These are phyloP conservation scores for Zygotorulaspora danielsina DNA, from an alignment of 805 yeast species.

Conservation along the genomic window DNA sequence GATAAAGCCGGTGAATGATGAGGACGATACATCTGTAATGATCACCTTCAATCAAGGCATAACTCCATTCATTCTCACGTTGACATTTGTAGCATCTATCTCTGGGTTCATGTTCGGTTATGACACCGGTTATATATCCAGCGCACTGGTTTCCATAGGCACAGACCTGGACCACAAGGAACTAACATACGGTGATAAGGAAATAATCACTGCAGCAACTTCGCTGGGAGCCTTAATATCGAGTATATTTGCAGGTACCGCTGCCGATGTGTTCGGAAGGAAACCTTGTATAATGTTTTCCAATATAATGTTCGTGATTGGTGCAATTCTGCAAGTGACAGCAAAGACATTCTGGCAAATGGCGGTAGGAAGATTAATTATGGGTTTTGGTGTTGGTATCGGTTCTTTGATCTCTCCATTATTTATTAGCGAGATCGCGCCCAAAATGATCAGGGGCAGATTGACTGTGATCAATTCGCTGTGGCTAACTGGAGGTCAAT, in stretches of 20 bases:
- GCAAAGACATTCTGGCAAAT: constrained; percentile 82
- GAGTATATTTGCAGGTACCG: constrained; percentile 69
- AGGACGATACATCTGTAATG: constrained; percentile 46
- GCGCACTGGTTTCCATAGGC: constrained; percentile 84
- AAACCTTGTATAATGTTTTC: constrained; percentile 80
- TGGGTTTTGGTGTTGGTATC: constrained; percentile 96
- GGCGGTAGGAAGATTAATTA: constrained; percentile 85
- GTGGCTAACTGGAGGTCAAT: constrained; percentile 92
- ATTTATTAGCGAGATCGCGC: constrained; percentile 88
- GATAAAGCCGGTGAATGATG: constrained; percentile 42
- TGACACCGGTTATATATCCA: constrained; percentile 94
- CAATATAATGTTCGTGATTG: constrained; percentile 74
- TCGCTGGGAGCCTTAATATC: constrained; percentile 88
- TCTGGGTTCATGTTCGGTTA: constrained; percentile 97
- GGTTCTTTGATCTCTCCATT: constrained; percentile 94
- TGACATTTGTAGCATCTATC: constrained; percentile 77
- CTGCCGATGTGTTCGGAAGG: constrained; percentile 82
- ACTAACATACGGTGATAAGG: constrained; percentile 75
- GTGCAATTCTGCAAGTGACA: constrained; percentile 80
- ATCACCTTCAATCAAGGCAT: constrained; percentile 51
- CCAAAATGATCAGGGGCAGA: constrained; percentile 86
- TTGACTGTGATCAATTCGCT: constrained; percentile 82
- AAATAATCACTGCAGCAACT: constrained; percentile 89
- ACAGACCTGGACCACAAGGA: constrained; percentile 59
- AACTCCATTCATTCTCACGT: constrained; percentile 57